Base-by-base conservation (phyloP, 371 early-diverging fungal species). In the Zancudomyces culisetae region DNA sequence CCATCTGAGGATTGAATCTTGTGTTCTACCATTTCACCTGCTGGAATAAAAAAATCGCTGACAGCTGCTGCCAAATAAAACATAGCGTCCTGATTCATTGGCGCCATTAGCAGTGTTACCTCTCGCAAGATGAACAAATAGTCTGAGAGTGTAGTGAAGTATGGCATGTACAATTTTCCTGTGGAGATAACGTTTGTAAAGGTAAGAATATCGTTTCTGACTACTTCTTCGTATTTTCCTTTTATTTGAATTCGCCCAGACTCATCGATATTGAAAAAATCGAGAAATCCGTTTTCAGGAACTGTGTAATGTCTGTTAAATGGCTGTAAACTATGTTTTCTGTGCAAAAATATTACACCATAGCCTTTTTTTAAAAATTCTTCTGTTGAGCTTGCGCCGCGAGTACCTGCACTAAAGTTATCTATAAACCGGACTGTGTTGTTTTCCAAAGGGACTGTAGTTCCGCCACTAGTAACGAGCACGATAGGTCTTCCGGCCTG, bases 391-490 rank as follows among this genome's bases (percentile, higher is more conserved):
- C 80, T 78, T 2, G 96, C 88, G 29, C 98, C 98, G 24, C 98
- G 83, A 1, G 85, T 93, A 24, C 98, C 98, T 15, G 86, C 90
- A 52, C 86, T 85, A 62, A 98, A 96, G 72, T 98, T 98, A 69
- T 98, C 98, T 53, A 98, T 78, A 65, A 94, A 98, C n/a, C 98
- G 83, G 27, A 98, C 97, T 3, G 94, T 98, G 57, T 95, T 80
- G 54, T 81, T 79, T 62, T 98, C 97, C 18, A 98, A 70, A 19
- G 95, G 97, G 18, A 95, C 95, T 0, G 90, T 92, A 1, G 98
- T 98, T 42, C 97, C 97, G 42, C 97, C 98, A 55, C 91, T 91
- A 8, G 63, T 66, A 1, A 63, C 55, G 8, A 64, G 58, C 6
- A 56, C 66, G 28, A 71, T 70, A 8, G 76, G 80, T 30, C 74